These are phyloP conservation scores for Bassia scoparia DNA, from an alignment of 148 eudicot species.

Conservation along the genomic window DNA sequence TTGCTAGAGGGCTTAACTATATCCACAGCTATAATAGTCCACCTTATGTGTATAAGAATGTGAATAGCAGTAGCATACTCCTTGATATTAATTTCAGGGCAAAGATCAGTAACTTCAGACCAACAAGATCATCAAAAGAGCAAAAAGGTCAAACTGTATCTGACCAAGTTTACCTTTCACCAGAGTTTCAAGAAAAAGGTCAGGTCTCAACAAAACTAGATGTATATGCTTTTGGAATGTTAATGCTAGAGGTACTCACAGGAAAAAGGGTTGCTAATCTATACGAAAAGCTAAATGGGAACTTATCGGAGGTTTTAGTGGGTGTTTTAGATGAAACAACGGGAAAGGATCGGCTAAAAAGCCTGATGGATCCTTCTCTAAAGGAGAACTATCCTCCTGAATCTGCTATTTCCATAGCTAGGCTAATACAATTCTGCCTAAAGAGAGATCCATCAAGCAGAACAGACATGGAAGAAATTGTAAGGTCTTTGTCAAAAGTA, in stretches of 20 bases:
- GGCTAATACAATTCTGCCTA: slow-evolving; percentile 48
- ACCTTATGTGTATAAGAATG: slow-evolving; percentile 68
- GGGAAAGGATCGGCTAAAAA: slow-evolving; percentile 36
- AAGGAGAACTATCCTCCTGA: slow-evolving; percentile 63
- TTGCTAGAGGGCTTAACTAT: slow-evolving; percentile 78
- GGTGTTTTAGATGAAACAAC: slow-evolving; percentile 35
- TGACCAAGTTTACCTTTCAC: slow-evolving; percentile 71
- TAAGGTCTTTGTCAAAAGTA: slow-evolving; percentile 50
- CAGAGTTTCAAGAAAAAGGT: slow-evolving; percentile 69
- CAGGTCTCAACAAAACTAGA: slow-evolving; percentile 73
- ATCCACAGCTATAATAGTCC: slow-evolving; percentile 78
- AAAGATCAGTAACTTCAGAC: slow-evolving; percentile 66
- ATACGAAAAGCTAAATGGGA: slow-evolving; percentile 31
- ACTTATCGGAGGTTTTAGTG: slow-evolving; percentile 38
- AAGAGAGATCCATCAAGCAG: slow-evolving; percentile 55
- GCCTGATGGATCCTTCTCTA: slow-evolving; percentile 54
- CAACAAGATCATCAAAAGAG: slow-evolving; percentile 49
- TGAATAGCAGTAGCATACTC: slow-evolving; percentile 64
- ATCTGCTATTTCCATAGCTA: slow-evolving; percentile 38
- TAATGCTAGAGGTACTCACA: slow-evolving; percentile 65
- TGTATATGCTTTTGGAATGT: slow-evolving; percentile 79
- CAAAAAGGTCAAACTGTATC: slow-evolving; percentile 37
- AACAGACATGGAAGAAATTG: slow-evolving; percentile 68
- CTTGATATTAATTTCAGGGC: slow-evolving; percentile 72
- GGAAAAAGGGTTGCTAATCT: slow-evolving; percentile 47